Percentiles rank a stretch among this genome's conserved stretches.
phyloP scores from a whole-genome alignment of 108 stramenopile genomes.

The Cyclostephanos tholiformis region DNA sequence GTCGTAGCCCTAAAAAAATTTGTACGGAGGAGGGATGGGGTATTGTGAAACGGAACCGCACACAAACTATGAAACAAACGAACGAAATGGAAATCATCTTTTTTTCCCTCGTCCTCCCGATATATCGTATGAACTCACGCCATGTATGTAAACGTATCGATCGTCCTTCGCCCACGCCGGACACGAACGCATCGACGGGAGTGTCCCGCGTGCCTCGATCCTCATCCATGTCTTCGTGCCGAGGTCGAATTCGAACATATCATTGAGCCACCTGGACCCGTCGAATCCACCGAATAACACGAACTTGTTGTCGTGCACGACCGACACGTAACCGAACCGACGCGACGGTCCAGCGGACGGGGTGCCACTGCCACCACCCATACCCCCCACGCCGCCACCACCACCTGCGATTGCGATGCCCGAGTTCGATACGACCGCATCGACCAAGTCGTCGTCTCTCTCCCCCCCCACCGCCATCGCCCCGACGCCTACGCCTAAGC shows the following conservation, averaged over 20 bases:
- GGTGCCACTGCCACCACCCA: no score
- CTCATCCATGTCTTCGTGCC: conserved; percentile 72
- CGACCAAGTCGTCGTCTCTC: conserved; percentile 9
- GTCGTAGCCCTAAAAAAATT: conserved; percentile 67
- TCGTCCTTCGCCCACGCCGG: conserved; percentile 91
- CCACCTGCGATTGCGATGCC: neutral
- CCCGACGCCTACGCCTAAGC: no score
- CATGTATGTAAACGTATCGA: conserved; percentile 89
- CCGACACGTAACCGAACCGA: conserved; percentile 91
- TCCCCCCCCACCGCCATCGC: neutral
- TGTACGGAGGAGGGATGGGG: neutral
- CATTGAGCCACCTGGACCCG: conserved; percentile 82
- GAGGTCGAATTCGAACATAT: conserved; percentile 88
- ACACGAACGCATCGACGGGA: conserved; percentile 83
- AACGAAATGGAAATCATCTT: no score
- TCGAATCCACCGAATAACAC: conserved; percentile 94
- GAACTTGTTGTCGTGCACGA: conserved; percentile 87
- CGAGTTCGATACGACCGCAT: conserved; percentile 3
- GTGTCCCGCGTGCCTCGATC: conserved; percentile 47
- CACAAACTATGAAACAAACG: no score
- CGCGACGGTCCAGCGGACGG: conserved; percentile 59
- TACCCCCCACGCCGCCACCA: neutral
- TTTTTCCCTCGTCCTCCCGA: no score
- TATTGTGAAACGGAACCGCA: neutral
- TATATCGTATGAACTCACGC: conserved; percentile 19